Conservation (phyloP, 805 yeast genomes). For the Candida argentea region DNA sequence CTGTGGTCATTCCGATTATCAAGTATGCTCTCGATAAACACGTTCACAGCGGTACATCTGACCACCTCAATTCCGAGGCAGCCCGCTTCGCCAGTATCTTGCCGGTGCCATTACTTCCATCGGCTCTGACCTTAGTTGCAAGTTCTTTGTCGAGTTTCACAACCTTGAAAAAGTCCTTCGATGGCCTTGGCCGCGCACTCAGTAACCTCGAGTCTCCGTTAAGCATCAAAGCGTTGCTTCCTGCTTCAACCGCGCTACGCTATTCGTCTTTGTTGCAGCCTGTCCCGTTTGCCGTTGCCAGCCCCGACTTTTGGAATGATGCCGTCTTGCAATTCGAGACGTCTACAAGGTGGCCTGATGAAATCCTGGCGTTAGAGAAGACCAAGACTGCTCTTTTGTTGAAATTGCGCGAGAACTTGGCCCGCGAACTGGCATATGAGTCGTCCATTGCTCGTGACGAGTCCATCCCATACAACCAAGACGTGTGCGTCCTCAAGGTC, state of each 20-base stretch:
- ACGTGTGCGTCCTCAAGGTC: conserved; percentile 49
- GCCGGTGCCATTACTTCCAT: conserved; percentile 53
- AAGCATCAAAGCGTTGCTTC: conserved; percentile 57
- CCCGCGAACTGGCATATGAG: conserved; percentile 45
- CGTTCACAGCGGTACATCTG: conserved; percentile 35
- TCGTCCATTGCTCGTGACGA: conserved; percentile 57
- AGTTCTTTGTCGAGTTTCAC: conserved; percentile 18
- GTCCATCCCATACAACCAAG: conserved; percentile 54
- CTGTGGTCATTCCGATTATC: conserved; percentile 56
- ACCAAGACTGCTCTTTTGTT: conserved; percentile 85
- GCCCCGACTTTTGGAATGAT: conserved; percentile 73
- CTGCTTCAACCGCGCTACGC: conserved; percentile 67
- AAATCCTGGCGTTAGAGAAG: conserved; percentile 70
- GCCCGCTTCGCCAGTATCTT: conserved; percentile 38
- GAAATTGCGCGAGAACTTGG: conserved; percentile 38
- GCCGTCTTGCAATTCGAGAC: conserved; percentile 80
- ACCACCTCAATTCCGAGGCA: conserved; percentile 26
- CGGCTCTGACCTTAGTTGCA: conserved; percentile 44
- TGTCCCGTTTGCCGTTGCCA: conserved; percentile 66
- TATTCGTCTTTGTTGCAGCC: conserved; percentile 72
- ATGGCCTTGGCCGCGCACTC: conserved; percentile 38
- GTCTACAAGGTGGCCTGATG: conserved; percentile 94
- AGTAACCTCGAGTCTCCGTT: conserved; percentile 52
- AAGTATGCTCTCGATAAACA: conserved; percentile 58
- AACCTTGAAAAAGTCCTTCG: conserved; percentile 33